phyloP scores from a whole-genome alignment of 176 grass and related monocot genomes.

The Thalia dealbata region DNA sequence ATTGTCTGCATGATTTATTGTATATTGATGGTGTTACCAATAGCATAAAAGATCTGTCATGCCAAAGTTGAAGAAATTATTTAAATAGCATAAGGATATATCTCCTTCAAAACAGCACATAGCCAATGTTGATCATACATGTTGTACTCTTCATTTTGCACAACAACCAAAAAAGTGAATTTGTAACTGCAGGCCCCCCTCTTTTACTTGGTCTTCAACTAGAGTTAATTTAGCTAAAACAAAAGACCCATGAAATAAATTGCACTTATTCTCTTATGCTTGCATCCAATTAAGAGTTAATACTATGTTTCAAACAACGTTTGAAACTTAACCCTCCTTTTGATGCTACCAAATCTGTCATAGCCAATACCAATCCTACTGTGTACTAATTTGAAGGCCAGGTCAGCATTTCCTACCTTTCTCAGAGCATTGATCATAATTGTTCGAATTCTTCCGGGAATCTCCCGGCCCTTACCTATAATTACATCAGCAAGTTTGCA shows the following conservation, averaged over 20 bases:
- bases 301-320: slow-evolving; percentile 33
- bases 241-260: too few species aligned
- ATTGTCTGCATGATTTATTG: not conserved
- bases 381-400: slow-evolving; percentile 70
- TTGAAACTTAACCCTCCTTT: slow-evolving; percentile 77
- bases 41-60: not conserved
- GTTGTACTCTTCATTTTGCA: slow-evolving; percentile 87
- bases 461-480: slow-evolving; percentile 62
- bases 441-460: slow-evolving; percentile 70
- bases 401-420: slow-evolving; percentile 79
- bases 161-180: slow-evolving; percentile 76
- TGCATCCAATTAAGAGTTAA: not conserved
- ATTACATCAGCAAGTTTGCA: slow-evolving; percentile 90
- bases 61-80: slow-evolving; percentile 2
- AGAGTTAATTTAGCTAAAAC: too few species aligned
- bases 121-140: slow-evolving; percentile 95
- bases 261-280: too few species aligned
- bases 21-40: not conserved
- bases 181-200: too few species aligned
- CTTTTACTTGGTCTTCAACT: too few species aligned
- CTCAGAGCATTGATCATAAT: slow-evolving; percentile 87
- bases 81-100: slow-evolving; percentile 53
- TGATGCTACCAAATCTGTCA: slow-evolving; percentile 88
- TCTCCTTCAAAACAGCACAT: slow-evolving; percentile 56
- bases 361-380: slow-evolving; percentile 92